Evolutionary conservation across 1,139 yeast genomes (phyloP).

Genomic region (Pichia sp.): DNA sequence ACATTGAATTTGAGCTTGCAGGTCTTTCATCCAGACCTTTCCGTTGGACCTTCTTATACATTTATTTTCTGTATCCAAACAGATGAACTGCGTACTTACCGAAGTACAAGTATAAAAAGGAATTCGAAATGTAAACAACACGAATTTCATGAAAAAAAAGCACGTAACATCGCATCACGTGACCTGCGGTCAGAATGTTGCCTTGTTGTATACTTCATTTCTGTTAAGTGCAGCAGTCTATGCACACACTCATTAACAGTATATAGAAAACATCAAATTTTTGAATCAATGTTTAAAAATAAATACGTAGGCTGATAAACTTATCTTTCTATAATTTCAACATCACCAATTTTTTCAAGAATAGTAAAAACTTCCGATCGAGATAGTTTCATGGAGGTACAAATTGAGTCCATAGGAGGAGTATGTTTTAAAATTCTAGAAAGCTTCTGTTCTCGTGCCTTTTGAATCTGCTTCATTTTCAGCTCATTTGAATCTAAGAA

Average conservation of each 20-base stretch:
- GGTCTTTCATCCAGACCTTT: neutral
- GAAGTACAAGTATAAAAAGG: neutral
- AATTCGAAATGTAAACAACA: neutral
- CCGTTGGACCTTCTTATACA: neutral
- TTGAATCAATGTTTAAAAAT: no score
- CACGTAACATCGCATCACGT: neutral
- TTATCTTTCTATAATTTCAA: constrained; percentile 12
- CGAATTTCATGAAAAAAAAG: neutral
- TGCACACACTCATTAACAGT: no score
- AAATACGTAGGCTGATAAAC: no score
- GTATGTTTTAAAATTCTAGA: constrained; percentile 31
- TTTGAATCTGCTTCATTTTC: constrained; percentile 21
- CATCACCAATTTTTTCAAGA: constrained; percentile 14
- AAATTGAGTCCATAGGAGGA: constrained; percentile 16
- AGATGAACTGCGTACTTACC: no score
- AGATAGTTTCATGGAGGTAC: constrained; percentile 14
- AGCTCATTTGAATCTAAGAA: constrained; percentile 15
- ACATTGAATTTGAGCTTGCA: neutral
- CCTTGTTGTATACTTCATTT: no score
- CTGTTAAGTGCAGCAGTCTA: no score
- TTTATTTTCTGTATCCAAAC: no score
- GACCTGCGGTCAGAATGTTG: no score
- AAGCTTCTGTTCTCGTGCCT: constrained; percentile 34
- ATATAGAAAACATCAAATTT: no score
- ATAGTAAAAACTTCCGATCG: constrained; percentile 9